Evolutionary conservation across 208 protist genomes (phyloP).

Genomic region (Trypanosoma grayi): DNA sequence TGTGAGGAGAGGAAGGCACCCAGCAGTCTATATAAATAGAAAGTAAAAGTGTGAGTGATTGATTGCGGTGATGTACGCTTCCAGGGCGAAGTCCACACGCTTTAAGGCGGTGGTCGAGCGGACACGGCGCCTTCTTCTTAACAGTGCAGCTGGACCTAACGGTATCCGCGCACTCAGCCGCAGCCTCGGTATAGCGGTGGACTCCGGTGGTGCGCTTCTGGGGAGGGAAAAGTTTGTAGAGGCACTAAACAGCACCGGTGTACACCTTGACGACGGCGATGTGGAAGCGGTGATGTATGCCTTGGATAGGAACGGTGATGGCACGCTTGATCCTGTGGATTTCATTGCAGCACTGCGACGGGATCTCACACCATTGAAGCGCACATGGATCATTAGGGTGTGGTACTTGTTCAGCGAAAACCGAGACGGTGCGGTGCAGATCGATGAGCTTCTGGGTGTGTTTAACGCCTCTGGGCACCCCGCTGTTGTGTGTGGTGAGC

Average conservation of each 20-base stretch:
- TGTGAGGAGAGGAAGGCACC: no score
- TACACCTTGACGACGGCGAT: slow-evolving; percentile 53
- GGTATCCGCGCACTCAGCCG: slow-evolving; percentile 79
- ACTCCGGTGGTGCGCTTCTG: slow-evolving; percentile 46
- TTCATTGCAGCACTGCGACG: slow-evolving; percentile 66
- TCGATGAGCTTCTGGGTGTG: slow-evolving; percentile 39
- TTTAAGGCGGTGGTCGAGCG: slow-evolving; percentile 44
- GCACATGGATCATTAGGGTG: slow-evolving; percentile 58
- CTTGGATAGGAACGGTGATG: slow-evolving; percentile 57
- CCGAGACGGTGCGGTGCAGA: slow-evolving; percentile 27
- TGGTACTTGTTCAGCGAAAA: slow-evolving; percentile 57
- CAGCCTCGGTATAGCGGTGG: slow-evolving; percentile 59
- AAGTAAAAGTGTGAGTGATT: slow-evolving; percentile 3
- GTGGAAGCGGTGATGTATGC: slow-evolving; percentile 47
- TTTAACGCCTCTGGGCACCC: slow-evolving; percentile 61
- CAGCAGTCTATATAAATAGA: not conserved
- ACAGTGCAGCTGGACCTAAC: slow-evolving; percentile 41
- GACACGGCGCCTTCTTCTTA: slow-evolving; percentile 58
- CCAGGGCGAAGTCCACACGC: slow-evolving; percentile 30
- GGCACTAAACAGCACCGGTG: slow-evolving; percentile 40
- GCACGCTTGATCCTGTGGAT: slow-evolving; percentile 59
- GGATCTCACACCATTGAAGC: slow-evolving; percentile 46
- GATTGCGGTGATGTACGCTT: slow-evolving; percentile 29
- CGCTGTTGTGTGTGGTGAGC: slow-evolving; percentile 42
- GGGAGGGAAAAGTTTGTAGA: slow-evolving; percentile 32